Conservation (phyloP, 441 rosid genomes). For the Euphorbia schlechtendalii region DNA sequence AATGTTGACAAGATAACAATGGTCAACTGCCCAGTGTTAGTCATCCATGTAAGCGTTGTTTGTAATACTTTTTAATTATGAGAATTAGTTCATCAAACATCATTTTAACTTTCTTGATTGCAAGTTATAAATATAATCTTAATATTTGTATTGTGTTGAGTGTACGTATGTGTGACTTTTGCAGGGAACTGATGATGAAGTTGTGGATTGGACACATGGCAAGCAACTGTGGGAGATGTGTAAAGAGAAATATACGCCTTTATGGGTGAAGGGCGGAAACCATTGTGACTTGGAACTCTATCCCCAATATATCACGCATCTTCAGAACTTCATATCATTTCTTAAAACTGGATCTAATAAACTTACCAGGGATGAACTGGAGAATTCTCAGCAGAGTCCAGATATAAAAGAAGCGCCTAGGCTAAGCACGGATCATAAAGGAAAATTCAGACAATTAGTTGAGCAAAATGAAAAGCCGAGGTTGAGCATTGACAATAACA, state of each 20-base stretch:
- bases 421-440: constrained; percentile 44
- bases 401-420: constrained; percentile 53
- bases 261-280: constrained; percentile 91
- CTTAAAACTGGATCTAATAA: constrained; percentile 25
- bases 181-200: constrained; percentile 92
- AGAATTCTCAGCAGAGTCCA: constrained; percentile 51
- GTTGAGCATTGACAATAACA: constrained; percentile 25
- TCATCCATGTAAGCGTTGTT: constrained; percentile 80
- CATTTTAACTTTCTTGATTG: too few relatives aligned
- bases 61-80: too few relatives aligned
- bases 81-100: too few relatives aligned
- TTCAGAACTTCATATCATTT: constrained; percentile 77
- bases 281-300: constrained; percentile 81
- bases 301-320: constrained; percentile 83
- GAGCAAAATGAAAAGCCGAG: constrained; percentile 55
- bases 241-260: constrained; percentile 82
- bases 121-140: too few relatives aligned
- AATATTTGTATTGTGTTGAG: too few relatives aligned
- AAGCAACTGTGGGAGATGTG: constrained; percentile 84
- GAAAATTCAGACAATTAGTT: constrained; percentile 35
- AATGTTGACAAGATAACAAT: constrained; percentile 80
- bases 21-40: constrained; percentile 70
- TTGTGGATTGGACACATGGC: constrained; percentile 88
- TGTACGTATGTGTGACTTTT: too few relatives aligned
- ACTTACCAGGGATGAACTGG: constrained; percentile 31